Conservation (phyloP, 345 rosid genomes). For the Melaleuca alternifolia region DNA sequence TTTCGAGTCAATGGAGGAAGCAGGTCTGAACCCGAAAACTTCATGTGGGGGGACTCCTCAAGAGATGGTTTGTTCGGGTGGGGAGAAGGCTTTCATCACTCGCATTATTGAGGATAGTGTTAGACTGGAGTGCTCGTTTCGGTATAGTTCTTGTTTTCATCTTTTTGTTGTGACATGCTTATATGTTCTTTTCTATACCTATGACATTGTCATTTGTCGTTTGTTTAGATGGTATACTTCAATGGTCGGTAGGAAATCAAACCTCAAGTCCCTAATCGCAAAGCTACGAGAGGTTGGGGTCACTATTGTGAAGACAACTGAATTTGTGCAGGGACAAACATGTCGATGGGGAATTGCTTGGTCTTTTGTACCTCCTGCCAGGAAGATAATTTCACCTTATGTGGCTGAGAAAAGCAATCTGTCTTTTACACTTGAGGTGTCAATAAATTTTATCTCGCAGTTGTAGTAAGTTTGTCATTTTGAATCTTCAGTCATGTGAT, state of each 20-base stretch:
- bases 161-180: neutral
- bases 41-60: conserved; percentile 79
- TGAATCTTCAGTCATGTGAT: neutral
- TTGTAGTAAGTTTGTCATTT: neutral
- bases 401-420: conserved; percentile 27
- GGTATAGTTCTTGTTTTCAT: conserved; percentile 20
- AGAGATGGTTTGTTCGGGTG: conserved; percentile 92
- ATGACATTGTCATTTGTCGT: neutral
- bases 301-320: conserved; percentile 75
- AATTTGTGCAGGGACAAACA: conserved; percentile 86
- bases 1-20: conserved; percentile 68
- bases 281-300: conserved; percentile 67
- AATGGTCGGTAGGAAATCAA: conserved; percentile 84
- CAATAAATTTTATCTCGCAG: neutral
- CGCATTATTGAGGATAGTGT: conserved; percentile 75
- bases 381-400: conserved; percentile 41
- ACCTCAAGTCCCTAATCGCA: conserved; percentile 56
- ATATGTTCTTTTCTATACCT: neutral
- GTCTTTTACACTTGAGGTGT: conserved; percentile 83
- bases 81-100: conserved; percentile 69
- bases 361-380: conserved; percentile 64
- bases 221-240: conserved; percentile 73
- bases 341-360: conserved; percentile 94
- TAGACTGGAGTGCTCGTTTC: conserved; percentile 44
- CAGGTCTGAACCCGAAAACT: conserved; percentile 89